Percentiles rank a stretch among this genome's conserved stretches.
Evolutionary conservation across 2,329 filamentous ascomycete genomes (phyloP).

Genomic region (Clarireedia sp.): DNA sequence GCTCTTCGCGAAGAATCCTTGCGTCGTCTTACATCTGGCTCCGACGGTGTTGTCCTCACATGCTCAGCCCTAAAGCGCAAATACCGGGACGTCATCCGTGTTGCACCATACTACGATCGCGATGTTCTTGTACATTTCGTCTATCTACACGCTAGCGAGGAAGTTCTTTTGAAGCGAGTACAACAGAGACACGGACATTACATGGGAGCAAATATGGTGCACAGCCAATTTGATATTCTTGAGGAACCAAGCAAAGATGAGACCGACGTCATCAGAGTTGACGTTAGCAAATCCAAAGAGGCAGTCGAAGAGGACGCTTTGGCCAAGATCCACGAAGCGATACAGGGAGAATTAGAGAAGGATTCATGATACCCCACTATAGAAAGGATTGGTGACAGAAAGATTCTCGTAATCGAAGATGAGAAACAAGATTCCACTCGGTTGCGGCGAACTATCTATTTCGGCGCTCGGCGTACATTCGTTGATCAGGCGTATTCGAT

Average conservation of each 20-base stretch:
- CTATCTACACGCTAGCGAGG: slow-evolving; percentile 74
- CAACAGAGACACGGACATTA: slow-evolving; percentile 72
- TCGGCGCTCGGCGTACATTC: background rate
- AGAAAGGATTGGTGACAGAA: background rate
- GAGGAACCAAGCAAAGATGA: slow-evolving; percentile 70
- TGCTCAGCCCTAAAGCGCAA: slow-evolving; percentile 96
- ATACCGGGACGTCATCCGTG: slow-evolving; percentile 86
- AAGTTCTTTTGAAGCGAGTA: slow-evolving; percentile 69
- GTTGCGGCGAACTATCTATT: no score
- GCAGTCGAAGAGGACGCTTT: slow-evolving; percentile 55
- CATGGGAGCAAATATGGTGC: slow-evolving; percentile 94
- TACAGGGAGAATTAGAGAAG: slow-evolving; percentile 13
- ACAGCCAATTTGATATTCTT: slow-evolving; percentile 82
- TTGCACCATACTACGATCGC: slow-evolving; percentile 67
- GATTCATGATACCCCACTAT: slow-evolving; percentile 7
- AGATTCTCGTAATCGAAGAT: background rate
- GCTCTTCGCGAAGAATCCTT: slow-evolving; percentile 63
- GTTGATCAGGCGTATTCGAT: background rate
- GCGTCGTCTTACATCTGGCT: slow-evolving; percentile 42
- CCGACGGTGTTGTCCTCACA: slow-evolving; percentile 79
- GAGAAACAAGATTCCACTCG: no score
- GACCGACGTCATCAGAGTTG: slow-evolving; percentile 62
- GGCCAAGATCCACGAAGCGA: slow-evolving; percentile 37
- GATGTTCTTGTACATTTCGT: slow-evolving; percentile 83
- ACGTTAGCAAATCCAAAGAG: slow-evolving; percentile 52